These are phyloP conservation scores for Hortiboletus flavorubellus DNA, from an alignment of 768 basidiomycete species.

Conservation along the genomic window DNA sequence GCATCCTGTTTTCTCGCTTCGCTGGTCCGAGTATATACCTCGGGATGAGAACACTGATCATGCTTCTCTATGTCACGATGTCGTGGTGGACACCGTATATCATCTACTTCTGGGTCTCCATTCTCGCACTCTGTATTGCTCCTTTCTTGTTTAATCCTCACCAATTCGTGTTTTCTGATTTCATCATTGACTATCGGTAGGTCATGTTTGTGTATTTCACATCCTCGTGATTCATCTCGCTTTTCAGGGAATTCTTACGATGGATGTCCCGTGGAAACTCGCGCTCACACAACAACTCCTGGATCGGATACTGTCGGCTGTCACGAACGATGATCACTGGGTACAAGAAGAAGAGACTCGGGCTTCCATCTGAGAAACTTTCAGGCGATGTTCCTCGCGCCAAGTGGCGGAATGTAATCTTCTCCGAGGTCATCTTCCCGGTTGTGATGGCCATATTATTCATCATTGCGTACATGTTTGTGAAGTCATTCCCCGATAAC, in stretches of 20 bases:
- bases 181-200: conserved; percentile 92
- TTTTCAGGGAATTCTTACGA: conserved; percentile 84
- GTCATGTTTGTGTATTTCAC: neutral
- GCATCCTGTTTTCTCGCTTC: conserved; percentile 95
- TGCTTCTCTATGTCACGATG: conserved; percentile 92
- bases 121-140: conserved; percentile 85
- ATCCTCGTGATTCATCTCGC: neutral
- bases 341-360: conserved; percentile 98
- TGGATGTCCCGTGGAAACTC: conserved; percentile 99
- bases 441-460: conserved; percentile 83
- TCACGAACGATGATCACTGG: conserved; percentile 99
- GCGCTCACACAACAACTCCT: conserved; percentile 93
- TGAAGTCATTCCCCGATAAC: conserved; percentile 76
- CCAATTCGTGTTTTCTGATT: conserved; percentile 96
- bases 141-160: conserved; percentile 99
- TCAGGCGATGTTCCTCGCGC: conserved; percentile 95
- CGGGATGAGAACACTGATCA: conserved; percentile 88
- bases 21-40: conserved; percentile 98
- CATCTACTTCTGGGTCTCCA: conserved; percentile 98
- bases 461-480: conserved; percentile 87
- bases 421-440: conserved; percentile 86
- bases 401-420: conserved; percentile 84
- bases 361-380: conserved; percentile 95
- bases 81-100: conserved; percentile 89
- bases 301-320: conserved; percentile 98